These are phyloP conservation scores for Cyberlindnera americana DNA, from an alignment of 805 yeast species.

Conservation along the genomic window DNA sequence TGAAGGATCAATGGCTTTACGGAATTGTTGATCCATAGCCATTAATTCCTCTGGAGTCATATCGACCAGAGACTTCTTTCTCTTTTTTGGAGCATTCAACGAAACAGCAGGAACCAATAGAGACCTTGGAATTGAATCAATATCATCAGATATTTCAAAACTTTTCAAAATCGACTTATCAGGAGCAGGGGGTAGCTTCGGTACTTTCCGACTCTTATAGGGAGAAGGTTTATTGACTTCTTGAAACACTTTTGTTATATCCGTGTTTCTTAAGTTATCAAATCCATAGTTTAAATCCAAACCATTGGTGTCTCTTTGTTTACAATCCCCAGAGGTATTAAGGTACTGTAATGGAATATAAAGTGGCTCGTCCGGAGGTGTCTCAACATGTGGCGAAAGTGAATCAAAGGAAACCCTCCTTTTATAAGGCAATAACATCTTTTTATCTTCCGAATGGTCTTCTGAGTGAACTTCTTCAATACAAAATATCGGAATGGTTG, in stretches of 20 bases:
- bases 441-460: too few relatives aligned
- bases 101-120: conserved; percentile 5
- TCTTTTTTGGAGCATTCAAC: neutral
- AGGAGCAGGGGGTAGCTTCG: conserved; percentile 28
- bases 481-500: too few relatives aligned
- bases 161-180: conserved; percentile 24
- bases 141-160: too few relatives aligned
- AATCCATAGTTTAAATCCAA: conserved; percentile 26
- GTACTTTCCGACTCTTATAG: conserved; percentile 14
- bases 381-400: conserved; percentile 17
- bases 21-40: conserved; percentile 26
- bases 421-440: conserved; percentile 17
- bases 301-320: neutral
- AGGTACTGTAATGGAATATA: conserved; percentile 27
- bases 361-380: conserved; percentile 21
- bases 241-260: conserved; percentile 18
- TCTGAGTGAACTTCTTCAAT: too few relatives aligned
- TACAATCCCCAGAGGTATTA: neutral
- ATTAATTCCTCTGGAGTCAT: conserved; percentile 26
- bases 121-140: neutral
- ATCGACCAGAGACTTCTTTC: conserved; percentile 27
- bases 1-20: conserved; percentile 20
- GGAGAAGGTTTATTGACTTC: conserved; percentile 7
- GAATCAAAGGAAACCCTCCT: conserved; percentile 28
- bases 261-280: conserved; percentile 14